These are phyloP conservation scores for Xylaria flabelliformis DNA, from an alignment of 495 filamentous ascomycete species.

Conservation along the genomic window DNA sequence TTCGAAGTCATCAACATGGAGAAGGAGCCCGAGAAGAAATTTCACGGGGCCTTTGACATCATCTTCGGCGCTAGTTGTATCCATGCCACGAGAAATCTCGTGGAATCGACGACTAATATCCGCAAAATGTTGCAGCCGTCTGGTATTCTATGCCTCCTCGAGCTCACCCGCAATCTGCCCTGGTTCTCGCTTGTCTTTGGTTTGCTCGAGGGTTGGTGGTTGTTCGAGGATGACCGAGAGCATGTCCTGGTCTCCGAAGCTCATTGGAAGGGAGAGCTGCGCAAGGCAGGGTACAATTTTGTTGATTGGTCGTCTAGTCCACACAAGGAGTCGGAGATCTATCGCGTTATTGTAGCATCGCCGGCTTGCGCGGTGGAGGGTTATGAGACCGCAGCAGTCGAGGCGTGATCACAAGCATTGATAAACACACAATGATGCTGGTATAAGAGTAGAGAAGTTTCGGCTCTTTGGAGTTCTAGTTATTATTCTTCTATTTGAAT, in stretches of 20 bases:
- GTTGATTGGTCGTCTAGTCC: slow-evolving; percentile 47
- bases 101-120: slow-evolving; percentile 37
- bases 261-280: slow-evolving; percentile 45
- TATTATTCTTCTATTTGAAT: not conserved
- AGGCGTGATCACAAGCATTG: not conserved
- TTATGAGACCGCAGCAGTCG: not conserved
- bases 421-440: not conserved
- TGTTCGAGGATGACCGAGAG: slow-evolving; percentile 44
- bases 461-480: not conserved
- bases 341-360: slow-evolving; percentile 38
- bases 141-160: slow-evolving; percentile 49
- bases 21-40: slow-evolving; percentile 41
- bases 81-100: slow-evolving; percentile 49
- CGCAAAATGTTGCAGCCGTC: slow-evolving; percentile 43
- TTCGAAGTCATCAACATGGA: slow-evolving; percentile 52
- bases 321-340: slow-evolving; percentile 32
- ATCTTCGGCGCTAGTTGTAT: slow-evolving; percentile 51
- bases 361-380: slow-evolving; percentile 11
- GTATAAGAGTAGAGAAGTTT: not conserved
- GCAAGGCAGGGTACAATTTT: slow-evolving; percentile 41
- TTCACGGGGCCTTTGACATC: slow-evolving; percentile 46
- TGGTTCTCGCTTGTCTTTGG: slow-evolving; percentile 58
- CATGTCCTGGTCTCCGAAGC: slow-evolving; percentile 40
- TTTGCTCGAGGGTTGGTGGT: slow-evolving; percentile 59
- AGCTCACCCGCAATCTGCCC: slow-evolving; percentile 47